Evolutionary conservation across 1,284 basidiomycete genomes (phyloP).

Genomic region (Trametes sp.): DNA sequence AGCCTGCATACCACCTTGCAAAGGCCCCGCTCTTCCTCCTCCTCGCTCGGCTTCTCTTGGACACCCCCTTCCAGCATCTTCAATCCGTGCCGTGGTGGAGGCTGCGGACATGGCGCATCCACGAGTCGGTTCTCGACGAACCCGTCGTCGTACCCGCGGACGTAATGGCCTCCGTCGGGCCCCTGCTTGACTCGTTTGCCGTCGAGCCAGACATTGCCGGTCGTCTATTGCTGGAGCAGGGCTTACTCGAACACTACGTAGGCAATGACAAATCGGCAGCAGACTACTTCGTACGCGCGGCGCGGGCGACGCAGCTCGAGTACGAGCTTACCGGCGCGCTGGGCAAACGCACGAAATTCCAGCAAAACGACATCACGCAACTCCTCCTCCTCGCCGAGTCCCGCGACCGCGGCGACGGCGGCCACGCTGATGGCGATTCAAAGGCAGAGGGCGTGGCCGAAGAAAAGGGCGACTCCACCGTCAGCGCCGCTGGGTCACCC

Average conservation of each 20-base stretch:
- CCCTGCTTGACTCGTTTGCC: conserved; percentile 50
- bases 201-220: conserved; percentile 72
- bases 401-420: conserved; percentile 54
- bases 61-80: conserved; percentile 55
- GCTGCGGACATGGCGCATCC: conserved; percentile 77
- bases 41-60: conserved; percentile 78
- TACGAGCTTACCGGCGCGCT: conserved; percentile 95
- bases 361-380: conserved; percentile 86
- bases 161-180: conserved; percentile 56
- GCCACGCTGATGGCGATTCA: conserved; percentile 6
- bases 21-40: conserved; percentile 77
- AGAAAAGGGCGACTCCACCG: conserved; percentile 31
- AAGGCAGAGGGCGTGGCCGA: conserved; percentile 17
- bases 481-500: conserved; percentile 27
- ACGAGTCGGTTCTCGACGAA: conserved; percentile 89
- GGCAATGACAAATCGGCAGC: conserved; percentile 83
- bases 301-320: conserved; percentile 79
- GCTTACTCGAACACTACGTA: conserved; percentile 79
- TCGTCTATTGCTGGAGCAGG: conserved; percentile 80
- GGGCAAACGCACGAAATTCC: conserved; percentile 96
- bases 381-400: conserved; percentile 95
- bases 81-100: conserved; percentile 78
- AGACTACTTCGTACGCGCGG: conserved; percentile 83
- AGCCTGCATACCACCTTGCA: conserved; percentile 96
- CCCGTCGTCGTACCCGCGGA: conserved; percentile 68